Evolutionary conservation across 192 early-diverging fungal species (phyloP).

Genomic region (Allomyces arbusculus): DNA sequence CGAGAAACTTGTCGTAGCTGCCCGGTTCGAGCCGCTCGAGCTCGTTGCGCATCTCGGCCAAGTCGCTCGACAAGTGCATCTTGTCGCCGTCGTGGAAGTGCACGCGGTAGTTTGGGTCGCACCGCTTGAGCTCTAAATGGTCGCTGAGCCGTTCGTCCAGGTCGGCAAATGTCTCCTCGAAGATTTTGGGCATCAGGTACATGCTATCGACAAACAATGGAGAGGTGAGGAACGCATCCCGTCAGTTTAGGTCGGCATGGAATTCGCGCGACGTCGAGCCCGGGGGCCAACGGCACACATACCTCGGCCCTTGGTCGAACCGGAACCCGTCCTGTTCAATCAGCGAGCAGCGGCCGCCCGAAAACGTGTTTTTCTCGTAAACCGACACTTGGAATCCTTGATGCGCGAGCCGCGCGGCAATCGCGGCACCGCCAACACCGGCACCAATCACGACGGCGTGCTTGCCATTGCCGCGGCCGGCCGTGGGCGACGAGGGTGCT

Average conservation of each 20-base stretch:
- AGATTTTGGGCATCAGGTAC: constrained; percentile 29
- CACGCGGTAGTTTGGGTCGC: constrained; percentile 27
- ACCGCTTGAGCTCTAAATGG: constrained; percentile 21
- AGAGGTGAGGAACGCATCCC: no score
- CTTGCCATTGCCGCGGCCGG: no score
- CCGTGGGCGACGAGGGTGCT: no score
- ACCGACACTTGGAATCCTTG: constrained; percentile 20
- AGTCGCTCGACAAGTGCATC: constrained; percentile 23
- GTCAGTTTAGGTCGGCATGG: no score
- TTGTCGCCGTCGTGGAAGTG: constrained; percentile 27
- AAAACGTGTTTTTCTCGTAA: constrained; percentile 27
- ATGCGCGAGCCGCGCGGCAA: constrained; percentile 22
- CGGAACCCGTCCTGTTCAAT: constrained; percentile 26
- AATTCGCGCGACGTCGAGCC: no score
- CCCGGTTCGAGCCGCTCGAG: constrained; percentile 24
- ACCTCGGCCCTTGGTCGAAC: constrained; percentile 39
- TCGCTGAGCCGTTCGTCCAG: constrained; percentile 21
- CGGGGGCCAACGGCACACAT: background rate
- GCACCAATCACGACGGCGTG: constrained; percentile 18
- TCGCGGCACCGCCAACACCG: constrained; percentile 29
- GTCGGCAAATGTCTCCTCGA: constrained; percentile 23
- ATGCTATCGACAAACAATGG: background rate
- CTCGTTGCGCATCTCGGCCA: constrained; percentile 24
- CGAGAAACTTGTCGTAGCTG: constrained; percentile 17
- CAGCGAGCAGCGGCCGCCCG: constrained; percentile 26